A percentile compares a stretch with the other conserved stretches of the same genome.
Conservation (phyloP, 2,329 filamentous ascomycete species). For the Juglanconis sp. region DNA sequence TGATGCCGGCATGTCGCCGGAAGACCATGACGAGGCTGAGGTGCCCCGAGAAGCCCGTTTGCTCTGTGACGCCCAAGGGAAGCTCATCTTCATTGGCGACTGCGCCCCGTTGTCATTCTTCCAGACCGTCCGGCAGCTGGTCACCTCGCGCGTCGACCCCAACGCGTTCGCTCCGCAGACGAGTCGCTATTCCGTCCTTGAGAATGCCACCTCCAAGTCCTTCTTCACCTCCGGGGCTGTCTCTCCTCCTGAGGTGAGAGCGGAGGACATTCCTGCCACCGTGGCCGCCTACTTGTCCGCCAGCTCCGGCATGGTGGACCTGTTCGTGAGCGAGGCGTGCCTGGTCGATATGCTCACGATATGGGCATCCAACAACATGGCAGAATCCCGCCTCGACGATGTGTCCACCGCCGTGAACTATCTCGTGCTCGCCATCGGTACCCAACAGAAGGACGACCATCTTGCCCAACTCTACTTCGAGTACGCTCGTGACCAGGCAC, state of each 20-base stretch:
- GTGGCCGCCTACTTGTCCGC: constrained; percentile 36
- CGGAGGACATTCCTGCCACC: constrained; percentile 25
- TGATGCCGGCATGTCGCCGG: constrained; percentile 25
- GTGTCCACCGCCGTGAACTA: constrained; percentile 42
- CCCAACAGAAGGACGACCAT: constrained; percentile 38
- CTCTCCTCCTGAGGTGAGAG: constrained; percentile 27
- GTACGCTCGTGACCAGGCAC: constrained; percentile 44
- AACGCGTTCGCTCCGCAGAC: constrained; percentile 50
- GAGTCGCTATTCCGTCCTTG: constrained; percentile 47
- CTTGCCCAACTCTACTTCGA: constrained; percentile 46
- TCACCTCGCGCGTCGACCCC: constrained; percentile 45
- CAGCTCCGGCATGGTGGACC: constrained; percentile 45
- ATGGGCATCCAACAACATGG: constrained; percentile 37
- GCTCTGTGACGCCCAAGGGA: constrained; percentile 50
- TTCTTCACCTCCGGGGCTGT: constrained; percentile 29
- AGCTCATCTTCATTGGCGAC: constrained; percentile 54
- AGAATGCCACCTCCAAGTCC: constrained; percentile 39
- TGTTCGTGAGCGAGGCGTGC: constrained; percentile 39
- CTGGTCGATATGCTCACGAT: constrained; percentile 38
- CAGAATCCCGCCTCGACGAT: constrained; percentile 33
- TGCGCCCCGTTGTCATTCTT: constrained; percentile 56
- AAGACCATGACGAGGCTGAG: constrained; percentile 46
- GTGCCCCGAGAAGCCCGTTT: constrained; percentile 52
- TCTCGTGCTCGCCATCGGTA: constrained; percentile 49
- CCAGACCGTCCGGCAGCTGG: constrained; percentile 51